Base-by-base conservation (phyloP, 208 protist genomes). In the Leishmania martiniquensis region DNA sequence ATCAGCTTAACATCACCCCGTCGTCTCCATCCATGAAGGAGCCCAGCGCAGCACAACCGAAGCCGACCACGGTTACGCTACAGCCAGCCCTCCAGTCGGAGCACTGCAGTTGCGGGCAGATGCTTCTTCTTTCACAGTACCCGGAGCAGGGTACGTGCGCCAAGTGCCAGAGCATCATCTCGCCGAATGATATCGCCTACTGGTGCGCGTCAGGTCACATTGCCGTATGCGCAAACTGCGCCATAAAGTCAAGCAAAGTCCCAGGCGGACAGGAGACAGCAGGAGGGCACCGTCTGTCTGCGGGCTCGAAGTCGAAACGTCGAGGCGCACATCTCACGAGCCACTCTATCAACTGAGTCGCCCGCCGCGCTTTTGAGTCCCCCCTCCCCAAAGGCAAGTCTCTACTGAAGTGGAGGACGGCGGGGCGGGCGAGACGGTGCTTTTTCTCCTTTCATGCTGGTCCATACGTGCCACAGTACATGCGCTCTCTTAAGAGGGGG, bases 91-190 rank as follows among this genome's bases (percentile, higher is more conserved):
- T 88, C 17, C 71, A 63, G 34, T 78, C 78, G 51, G 73, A 81
- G 37, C 78, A 80, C 70, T 92, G 88, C 85, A 88, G 86, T 66
- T 92, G 88, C 55, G 83, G 85, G 15, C 71, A 80, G 29, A 63
- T 69, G 59, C 76, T 92, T 34, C 72, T 70, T n/a, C 67, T 90
- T 22, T 89, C 85, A 17, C 75, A 85, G 59, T 78, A 76, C 34
- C 68, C 74, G 12, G 57, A 76, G 52, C 9, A 54, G 32, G 71
- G 75, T 9, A 65, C 45, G 2, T 92, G 88, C 60, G 75, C 74
- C 34, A 78, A 78, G 59, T 92, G 88, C 75, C 72, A 81, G 39
- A 72, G 42, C 17, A 15, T 13, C 37, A 69, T 90, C 49, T 59
- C 57, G 1, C 39, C 80, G 4, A 62, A 72, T 22, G 78, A 76